Percentiles rank a stretch among this genome's conserved stretches.
Evolutionary conservation across 2,329 filamentous ascomycete species (phyloP).

Genomic region (Colletotrichum sp.): DNA sequence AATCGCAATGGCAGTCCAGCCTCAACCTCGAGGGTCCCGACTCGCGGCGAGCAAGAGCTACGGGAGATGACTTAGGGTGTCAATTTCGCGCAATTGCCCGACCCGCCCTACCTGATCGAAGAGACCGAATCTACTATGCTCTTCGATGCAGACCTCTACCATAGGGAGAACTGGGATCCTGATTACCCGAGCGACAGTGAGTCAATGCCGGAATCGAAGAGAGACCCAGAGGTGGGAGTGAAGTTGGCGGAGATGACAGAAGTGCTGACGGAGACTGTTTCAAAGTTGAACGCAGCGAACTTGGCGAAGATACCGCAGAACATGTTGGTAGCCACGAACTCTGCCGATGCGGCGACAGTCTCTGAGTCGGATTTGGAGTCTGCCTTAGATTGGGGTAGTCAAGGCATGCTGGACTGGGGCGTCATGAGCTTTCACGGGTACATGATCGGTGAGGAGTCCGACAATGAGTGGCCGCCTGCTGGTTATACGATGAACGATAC

Average conservation of each 20-base stretch:
- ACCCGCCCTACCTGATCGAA: slow-evolving; percentile 31
- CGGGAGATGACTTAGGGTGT: slow-evolving; percentile 51
- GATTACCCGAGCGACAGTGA: neutral
- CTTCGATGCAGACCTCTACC: neutral
- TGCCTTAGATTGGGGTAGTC: neutral
- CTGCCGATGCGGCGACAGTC: neutral
- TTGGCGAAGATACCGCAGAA: neutral
- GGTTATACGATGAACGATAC: neutral
- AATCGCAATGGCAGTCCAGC: slow-evolving; percentile 25
- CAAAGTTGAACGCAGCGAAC: neutral
- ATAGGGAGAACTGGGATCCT: neutral
- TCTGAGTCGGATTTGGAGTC: neutral
- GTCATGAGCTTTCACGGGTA: neutral
- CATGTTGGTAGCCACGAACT: neutral
- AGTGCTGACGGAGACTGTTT: neutral
- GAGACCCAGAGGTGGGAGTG: neutral
- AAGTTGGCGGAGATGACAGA: neutral
- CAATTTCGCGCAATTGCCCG: slow-evolving; percentile 35
- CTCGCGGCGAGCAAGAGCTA: slow-evolving; percentile 45
- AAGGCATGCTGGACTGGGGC: neutral
- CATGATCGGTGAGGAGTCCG: neutral
- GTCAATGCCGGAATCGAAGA: neutral
- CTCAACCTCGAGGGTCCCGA: slow-evolving; percentile 15
- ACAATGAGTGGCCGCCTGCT: neutral
- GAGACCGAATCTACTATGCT: neutral